Evolutionary conservation across 1,284 basidiomycete genomes (phyloP), one percentile per base, ranked within the genome.

Genomic region (Rhodofomes roseus): DNA sequence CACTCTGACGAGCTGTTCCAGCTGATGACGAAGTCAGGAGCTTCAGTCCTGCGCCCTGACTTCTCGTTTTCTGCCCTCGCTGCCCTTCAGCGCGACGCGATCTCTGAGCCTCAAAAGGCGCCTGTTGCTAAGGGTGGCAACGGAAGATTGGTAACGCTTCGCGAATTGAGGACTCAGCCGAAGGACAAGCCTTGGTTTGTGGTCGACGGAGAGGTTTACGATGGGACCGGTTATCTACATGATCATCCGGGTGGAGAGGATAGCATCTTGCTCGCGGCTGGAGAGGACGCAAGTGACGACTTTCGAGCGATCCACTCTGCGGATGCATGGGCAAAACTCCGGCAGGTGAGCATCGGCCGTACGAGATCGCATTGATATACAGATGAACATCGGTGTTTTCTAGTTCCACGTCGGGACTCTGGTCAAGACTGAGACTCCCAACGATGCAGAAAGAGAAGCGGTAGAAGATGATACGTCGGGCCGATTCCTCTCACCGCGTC

Each of bases 221-320:
- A 86, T 58, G 83, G 78, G 0, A 82, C 82, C 0, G 71, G 69
- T 2, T 89, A 82, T 68, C 73, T 89, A 37, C 72, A 77, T 22
- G 80, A 84, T 20, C 87, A 90, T 66, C 87, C 87, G 0, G 87
- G 87, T 18, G 87, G 87, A 2, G 74, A 77, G 0, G 81, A 86
- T 59, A 82, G 81, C 1, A 89, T 89, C 60, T 72, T 78, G 11
- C 71, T 85, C 12, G 80, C 84, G 3, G 83, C 84, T 1, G 86
- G 86, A 0, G 78, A 86, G 62, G 87, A 89, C 63, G 83, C 84
- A 0, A 80, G 83, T 0, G 85, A 87, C 20, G 86, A 87, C 63
- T 89, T 88, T 62, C 75, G 82, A 69, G 80, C 81, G 1, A 82
- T 84, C 54, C 82, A 83, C 66, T 83, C 81, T 27, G 72, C 76